phyloP scores from a whole-genome alignment of 345 rosid species.

The Euphorbia lathyris region DNA sequence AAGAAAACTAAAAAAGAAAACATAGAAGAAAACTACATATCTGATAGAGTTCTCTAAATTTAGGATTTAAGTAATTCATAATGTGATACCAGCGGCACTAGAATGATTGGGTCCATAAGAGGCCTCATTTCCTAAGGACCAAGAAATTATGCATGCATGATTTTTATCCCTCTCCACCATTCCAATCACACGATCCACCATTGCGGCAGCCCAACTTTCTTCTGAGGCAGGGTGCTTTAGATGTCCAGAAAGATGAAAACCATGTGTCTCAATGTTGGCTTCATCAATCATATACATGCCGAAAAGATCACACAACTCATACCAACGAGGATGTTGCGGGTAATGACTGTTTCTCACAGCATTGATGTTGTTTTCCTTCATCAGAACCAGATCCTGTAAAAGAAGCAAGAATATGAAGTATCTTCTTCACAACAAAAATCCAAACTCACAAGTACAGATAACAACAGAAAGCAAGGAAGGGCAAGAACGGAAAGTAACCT shows the following conservation, averaged over 20 bases:
- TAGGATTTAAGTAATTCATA: constrained; percentile 6
- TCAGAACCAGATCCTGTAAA: constrained; percentile 78
- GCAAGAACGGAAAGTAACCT: constrained; percentile 43
- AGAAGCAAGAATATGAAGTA: constrained; percentile 18
- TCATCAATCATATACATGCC: constrained; percentile 99
- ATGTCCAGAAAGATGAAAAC: constrained; percentile 66
- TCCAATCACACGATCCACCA: constrained; percentile 92
- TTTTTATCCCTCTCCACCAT: constrained; percentile 99
- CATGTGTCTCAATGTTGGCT: constrained; percentile 99
- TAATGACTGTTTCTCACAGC: constrained; percentile 98
- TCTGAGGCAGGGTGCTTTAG: constrained; percentile 89
- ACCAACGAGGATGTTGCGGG: constrained; percentile 99
- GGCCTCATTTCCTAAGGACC: constrained; percentile 97
- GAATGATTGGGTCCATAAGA: constrained; percentile 98
- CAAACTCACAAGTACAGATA: constrained; percentile 12
- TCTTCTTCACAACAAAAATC: neutral
- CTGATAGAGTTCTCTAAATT: neutral
- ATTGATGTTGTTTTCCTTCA: constrained; percentile 92
- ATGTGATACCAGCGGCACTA: constrained; percentile 76
- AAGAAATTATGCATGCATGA: constrained; percentile 81
- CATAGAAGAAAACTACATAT: too few relatives aligned
- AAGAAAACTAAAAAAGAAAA: too few relatives aligned
- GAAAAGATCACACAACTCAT: constrained; percentile 88
- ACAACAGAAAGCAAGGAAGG: constrained; percentile 8
- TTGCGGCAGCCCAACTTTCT: constrained; percentile 87